Evolutionary conservation across 2,329 filamentous ascomycete genomes (phyloP), one percentile per base, ranked within the genome.

Genomic region (Colletotrichum sp.): DNA sequence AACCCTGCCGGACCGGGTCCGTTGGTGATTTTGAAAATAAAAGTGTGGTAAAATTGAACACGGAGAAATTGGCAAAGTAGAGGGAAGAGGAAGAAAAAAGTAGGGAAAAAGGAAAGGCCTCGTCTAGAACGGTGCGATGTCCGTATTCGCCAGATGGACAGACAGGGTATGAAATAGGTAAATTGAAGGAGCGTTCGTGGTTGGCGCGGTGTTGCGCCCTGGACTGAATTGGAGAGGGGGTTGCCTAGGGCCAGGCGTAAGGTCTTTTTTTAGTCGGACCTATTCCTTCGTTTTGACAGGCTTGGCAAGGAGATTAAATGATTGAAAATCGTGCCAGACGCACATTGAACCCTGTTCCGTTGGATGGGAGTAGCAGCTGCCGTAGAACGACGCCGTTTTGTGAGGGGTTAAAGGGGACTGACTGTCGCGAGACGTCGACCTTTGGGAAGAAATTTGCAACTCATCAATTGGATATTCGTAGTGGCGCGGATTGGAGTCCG

Each of bases 371-470:
- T 32, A 57, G 28, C 5, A 18, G 28, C 12, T 44, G 39, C 49
- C 60, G 68, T 71, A 34, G n/a, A 65, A 39, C 21, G 49, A 67
- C 30, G 73, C 73, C 73, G 73, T 69, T 73, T 69, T 59, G 68
- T 64, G 24, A 68, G 63, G 64, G 69, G 69, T 72, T 32, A 28
- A 62, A 28, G 21, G 21, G 36, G 39, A 30, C 44, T 26, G 26
- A 24, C 55, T 55, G 21, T 28, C 63, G 63, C 63, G 28, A 68
- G 60, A 66, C 69, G 69, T 67, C 28, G 63, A 62, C 62, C 62
- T 57, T 39, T 24, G 21, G 57, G 64, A 73, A 72, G 70, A 76
- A 74, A 72, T 76, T 76, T 76, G 73, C 73, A 64, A 76, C 63
- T 57, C 69, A 49, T 68, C 72, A 57, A 76, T 76, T 49, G 73